Evolutionary conservation across 768 basidiomycete genomes (phyloP), one percentile per base, ranked within the genome.

Genomic region (Obba rivulosa): DNA sequence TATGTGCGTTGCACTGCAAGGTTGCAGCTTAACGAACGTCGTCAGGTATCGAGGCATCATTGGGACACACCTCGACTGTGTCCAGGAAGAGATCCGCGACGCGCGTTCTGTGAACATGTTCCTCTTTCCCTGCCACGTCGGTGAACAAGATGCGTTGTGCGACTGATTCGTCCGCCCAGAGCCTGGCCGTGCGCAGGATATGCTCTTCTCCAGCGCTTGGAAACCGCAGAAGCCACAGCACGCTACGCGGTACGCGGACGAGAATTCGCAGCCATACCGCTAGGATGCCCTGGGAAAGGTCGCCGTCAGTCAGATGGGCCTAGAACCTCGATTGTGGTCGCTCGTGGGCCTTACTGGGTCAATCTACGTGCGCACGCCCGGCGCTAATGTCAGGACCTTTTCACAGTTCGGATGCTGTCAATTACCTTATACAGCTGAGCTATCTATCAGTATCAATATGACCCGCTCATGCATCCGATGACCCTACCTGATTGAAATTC

Each of bases 151-250:
- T 64, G 3, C 76, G 69, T 38, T 69, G 62, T 3, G 75, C 69
- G 35, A 77, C 65, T 20, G 74, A 74, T 11, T 67, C 49, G 0
- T 73, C 73, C 7, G 71, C 77, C 76, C 77, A 77, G 34, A 61
- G 51, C 31, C 40, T 45, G 2, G 77, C 76, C 2, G 67, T 65
- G 35, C 69, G 67, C 24, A 69, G 54, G 28, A 78, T 61, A 49
- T 78, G 70, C 44, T 64, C 59, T 43, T 78, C 76, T 37, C 73
- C 77, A 8, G 74, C 62, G 1, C 66, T 61, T 7, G 76, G 76
- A 52, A 78, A 78, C 20, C 76, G 75, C 39, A 78, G 65, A 1
- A 78, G 62, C 76, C 76, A 78, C n/a, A 78, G 66, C 43, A 78
- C 69, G 46, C 76, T 76, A 16, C 67, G 67, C 14, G 67, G 72